phyloP scores from a whole-genome alignment of 768 basidiomycete species.

The Panus rudis region DNA sequence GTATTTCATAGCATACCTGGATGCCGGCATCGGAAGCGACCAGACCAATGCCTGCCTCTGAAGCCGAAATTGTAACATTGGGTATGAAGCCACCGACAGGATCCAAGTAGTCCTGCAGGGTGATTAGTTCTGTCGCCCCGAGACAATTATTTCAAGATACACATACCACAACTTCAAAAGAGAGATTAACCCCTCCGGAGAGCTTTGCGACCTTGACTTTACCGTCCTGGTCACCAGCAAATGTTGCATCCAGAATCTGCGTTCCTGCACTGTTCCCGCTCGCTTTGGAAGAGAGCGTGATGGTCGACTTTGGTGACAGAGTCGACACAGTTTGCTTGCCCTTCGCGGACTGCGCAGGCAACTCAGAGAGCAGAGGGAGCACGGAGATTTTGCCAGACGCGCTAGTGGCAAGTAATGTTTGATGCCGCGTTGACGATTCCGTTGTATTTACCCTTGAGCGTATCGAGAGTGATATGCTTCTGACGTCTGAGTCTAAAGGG shows the following conservation, averaged over 20 bases:
- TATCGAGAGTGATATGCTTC: slow-evolving; percentile 27
- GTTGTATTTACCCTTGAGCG: slow-evolving; percentile 14
- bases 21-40: slow-evolving; percentile 14
- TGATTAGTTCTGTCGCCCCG: background rate
- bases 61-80: slow-evolving; percentile 34
- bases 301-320: slow-evolving; percentile 45
- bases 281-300: slow-evolving; percentile 35
- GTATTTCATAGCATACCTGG: slow-evolving; percentile 1
- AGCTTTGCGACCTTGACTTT: slow-evolving; percentile 47
- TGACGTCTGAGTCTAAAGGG: slow-evolving; percentile 59
- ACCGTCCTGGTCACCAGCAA: slow-evolving; percentile 34
- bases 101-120: slow-evolving; percentile 50
- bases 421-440: slow-evolving; percentile 19
- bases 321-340: slow-evolving; percentile 41
- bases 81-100: slow-evolving; percentile 46
- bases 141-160: background rate
- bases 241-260: slow-evolving; percentile 41
- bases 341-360: slow-evolving; percentile 32
- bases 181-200: slow-evolving; percentile 47
- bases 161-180: slow-evolving; percentile 56
- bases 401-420: slow-evolving; percentile 47
- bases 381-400: slow-evolving; percentile 53
- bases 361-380: slow-evolving; percentile 44
- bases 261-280: slow-evolving; percentile 24
- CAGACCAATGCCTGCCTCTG: slow-evolving; percentile 28